phyloP scores from a whole-genome alignment of 192 early-diverging fungal genomes.

The Spizellomyces punctatus region DNA sequence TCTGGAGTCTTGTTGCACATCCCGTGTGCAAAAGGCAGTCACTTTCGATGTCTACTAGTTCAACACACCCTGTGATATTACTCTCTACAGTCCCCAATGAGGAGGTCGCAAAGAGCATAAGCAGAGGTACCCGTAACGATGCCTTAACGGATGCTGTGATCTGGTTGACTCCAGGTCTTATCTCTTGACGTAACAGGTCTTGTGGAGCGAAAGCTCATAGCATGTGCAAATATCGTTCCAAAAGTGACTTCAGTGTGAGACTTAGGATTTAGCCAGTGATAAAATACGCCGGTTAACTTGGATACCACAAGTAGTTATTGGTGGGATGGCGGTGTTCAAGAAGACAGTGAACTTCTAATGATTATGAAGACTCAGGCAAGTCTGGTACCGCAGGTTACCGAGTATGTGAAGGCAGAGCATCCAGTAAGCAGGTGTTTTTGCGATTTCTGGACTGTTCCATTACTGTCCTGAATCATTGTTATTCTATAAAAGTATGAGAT shows the following conservation, averaged over 20 bases:
- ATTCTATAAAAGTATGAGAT: slow-evolving; percentile 1
- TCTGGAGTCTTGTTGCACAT: too few species aligned
- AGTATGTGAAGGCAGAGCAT: neutral
- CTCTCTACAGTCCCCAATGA: slow-evolving; percentile 2
- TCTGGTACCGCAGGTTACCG: neutral
- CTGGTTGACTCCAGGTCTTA: too few species aligned
- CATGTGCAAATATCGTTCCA: slow-evolving; percentile 6
- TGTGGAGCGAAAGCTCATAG: slow-evolving; percentile 7
- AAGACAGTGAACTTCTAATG: neutral
- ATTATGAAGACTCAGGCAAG: neutral
- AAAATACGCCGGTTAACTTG: neutral
- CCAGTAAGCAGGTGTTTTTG: neutral
- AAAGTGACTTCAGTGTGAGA: neutral
- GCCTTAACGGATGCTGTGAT: too few species aligned
- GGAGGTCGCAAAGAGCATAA: neutral
- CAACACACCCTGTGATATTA: neutral
- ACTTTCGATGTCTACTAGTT: too few species aligned
- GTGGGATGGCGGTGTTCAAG: slow-evolving; percentile 3
- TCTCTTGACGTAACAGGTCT: neutral
- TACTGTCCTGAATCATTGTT: neutral
- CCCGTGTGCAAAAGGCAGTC: too few species aligned
- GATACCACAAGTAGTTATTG: neutral
- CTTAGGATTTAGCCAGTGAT: neutral
- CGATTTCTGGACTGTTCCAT: neutral
- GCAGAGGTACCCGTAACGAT: neutral